Evolutionary conservation across 257 asterid species (phyloP).

Genomic region (Solanum pinnatisectum): DNA sequence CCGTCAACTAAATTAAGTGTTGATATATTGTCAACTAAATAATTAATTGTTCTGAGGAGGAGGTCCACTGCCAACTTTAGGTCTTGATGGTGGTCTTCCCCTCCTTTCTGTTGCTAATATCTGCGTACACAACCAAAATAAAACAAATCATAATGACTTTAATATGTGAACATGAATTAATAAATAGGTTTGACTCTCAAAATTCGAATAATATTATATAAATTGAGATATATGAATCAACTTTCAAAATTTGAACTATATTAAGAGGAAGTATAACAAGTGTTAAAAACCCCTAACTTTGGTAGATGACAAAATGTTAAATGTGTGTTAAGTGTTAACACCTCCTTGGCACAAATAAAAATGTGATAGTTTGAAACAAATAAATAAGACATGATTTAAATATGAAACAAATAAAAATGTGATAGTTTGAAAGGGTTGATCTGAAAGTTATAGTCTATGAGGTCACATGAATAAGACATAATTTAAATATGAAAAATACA

Average conservation of each 20-base stretch:
- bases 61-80: slow-evolving; percentile 7
- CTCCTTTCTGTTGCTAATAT: not conserved
- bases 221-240: not conserved
- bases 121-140: not conserved
- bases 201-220: too few species aligned
- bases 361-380: not conserved
- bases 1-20: not conserved
- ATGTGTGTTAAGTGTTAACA: not conserved
- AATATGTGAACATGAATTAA: not conserved
- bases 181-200: not conserved
- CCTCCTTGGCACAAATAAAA: not conserved
- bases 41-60: slow-evolving; percentile 19
- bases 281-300: not conserved
- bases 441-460: not conserved
- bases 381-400: not conserved
- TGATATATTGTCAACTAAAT: not conserved
- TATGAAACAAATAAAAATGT: not conserved
- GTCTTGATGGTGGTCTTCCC: slow-evolving; percentile 16
- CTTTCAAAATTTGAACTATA: too few species aligned
- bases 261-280: not conserved
- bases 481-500: too few species aligned
- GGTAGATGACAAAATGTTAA: not conserved
- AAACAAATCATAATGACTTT: not conserved
- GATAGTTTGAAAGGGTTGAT: not conserved
- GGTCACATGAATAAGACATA: not conserved